phyloP scores from a whole-genome alignment of 768 basidiomycete species.

The Phlebiopsis gigantea region DNA sequence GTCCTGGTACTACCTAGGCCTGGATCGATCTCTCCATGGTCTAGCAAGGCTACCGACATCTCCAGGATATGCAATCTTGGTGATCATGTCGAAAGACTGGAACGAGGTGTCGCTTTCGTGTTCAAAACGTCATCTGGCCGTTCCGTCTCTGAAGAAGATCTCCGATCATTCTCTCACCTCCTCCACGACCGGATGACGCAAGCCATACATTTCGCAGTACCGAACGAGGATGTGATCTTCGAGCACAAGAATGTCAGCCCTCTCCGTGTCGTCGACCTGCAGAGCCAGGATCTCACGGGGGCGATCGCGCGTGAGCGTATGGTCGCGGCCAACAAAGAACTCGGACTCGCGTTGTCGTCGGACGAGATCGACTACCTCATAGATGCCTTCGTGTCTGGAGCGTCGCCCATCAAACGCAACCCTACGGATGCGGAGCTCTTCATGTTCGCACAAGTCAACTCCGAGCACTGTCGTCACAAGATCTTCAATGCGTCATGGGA shows the following conservation, averaged over 20 bases:
- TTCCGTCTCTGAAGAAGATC: slow-evolving; percentile 37
- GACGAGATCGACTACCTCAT: slow-evolving; percentile 94
- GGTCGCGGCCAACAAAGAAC: slow-evolving; percentile 66
- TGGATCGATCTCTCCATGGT: slow-evolving; percentile 98
- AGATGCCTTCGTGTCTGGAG: slow-evolving; percentile 76
- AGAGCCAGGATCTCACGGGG: slow-evolving; percentile 23
- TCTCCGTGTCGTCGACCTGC: slow-evolving; percentile 69
- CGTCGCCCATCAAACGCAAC: slow-evolving; percentile 63
- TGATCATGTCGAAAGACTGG: slow-evolving; percentile 68
- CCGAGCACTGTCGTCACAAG: slow-evolving; percentile 99
- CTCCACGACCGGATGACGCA: slow-evolving; percentile 99
- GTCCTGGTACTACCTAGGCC: slow-evolving; percentile 76
- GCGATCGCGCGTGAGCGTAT: slow-evolving; percentile 57
- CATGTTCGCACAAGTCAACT: slow-evolving; percentile 99
- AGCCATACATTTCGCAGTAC: slow-evolving; percentile 51
- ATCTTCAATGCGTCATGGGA: slow-evolving; percentile 99
- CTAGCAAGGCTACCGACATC: slow-evolving; percentile 98
- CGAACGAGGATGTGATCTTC: slow-evolving; percentile 55
- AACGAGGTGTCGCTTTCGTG: slow-evolving; percentile 74
- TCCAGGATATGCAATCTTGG: slow-evolving; percentile 80
- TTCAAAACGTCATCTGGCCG: slow-evolving; percentile 43
- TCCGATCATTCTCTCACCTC: slow-evolving; percentile 57
- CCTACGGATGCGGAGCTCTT: slow-evolving; percentile 98
- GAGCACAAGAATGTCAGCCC: slow-evolving; percentile 55
- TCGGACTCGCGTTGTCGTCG: slow-evolving; percentile 85